Evolutionary conservation across 805 yeast genomes (phyloP).

Genomic region (Lipomyces kockii): DNA sequence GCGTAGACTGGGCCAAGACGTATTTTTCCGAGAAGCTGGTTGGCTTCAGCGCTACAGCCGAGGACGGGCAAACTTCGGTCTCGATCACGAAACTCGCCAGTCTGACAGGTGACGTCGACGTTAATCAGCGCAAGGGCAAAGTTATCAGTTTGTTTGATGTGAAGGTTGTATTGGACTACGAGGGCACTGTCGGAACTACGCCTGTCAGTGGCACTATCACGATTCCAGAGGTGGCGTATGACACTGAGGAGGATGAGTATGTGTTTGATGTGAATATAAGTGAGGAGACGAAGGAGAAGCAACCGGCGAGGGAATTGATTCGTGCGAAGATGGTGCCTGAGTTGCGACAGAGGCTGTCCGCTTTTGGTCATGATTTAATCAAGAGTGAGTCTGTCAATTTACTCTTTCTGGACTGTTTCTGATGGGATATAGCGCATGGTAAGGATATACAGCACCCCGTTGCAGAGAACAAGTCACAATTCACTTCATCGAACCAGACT

Average conservation of each 20-base stretch:
- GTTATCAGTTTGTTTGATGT: constrained; percentile 90
- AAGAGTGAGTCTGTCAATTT: constrained; percentile 38
- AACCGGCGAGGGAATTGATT: constrained; percentile 55
- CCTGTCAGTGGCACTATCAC: constrained; percentile 71
- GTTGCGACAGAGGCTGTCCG: constrained; percentile 61
- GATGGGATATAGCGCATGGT: constrained; percentile 55
- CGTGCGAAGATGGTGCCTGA: constrained; percentile 69
- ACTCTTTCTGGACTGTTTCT: constrained; percentile 28
- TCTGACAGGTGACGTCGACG: constrained; percentile 95
- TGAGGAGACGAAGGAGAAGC: constrained; percentile 54
- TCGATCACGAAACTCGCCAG: constrained; percentile 55
- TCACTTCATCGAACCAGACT: constrained; percentile 53
- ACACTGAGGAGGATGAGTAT: constrained; percentile 80
- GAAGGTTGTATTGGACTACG: constrained; percentile 63
- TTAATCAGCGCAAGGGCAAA: constrained; percentile 95
- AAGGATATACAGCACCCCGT: constrained; percentile 84
- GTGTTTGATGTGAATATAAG: constrained; percentile 78
- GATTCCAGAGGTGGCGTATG: constrained; percentile 93
- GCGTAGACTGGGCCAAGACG: constrained; percentile 84
- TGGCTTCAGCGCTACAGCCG: constrained; percentile 51
- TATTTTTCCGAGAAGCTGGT: constrained; percentile 70
- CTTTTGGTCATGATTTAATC: constrained; percentile 81
- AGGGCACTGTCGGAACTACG: constrained; percentile 52
- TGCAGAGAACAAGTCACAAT: constrained; percentile 62
- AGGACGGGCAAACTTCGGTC: constrained; percentile 44